A percentile compares a stretch with the other conserved stretches of the same genome.
These are phyloP conservation scores for Blastobotrys chiropterorum DNA, from an alignment of 805 yeast species.

Conservation along the genomic window DNA sequence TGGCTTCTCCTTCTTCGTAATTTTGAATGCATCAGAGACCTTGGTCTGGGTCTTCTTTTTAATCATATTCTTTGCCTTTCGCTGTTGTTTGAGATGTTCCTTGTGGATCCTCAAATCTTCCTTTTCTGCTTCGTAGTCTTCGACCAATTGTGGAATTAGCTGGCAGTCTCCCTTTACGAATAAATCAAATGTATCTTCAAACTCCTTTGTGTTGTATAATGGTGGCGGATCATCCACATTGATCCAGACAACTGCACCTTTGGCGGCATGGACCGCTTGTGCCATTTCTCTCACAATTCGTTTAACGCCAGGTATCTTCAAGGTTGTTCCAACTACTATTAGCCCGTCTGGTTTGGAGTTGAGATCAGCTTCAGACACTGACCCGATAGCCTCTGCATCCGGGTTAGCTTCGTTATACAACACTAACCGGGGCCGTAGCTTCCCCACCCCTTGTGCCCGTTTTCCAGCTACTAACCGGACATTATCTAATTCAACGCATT, in stretches of 20 bases:
- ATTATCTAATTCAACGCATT: slow-evolving; percentile 53
- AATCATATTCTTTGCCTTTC: slow-evolving; percentile 5
- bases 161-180: slow-evolving; percentile 65
- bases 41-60: background rate
- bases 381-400: slow-evolving; percentile 82
- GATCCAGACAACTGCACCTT: slow-evolving; percentile 58
- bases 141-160: slow-evolving; percentile 36
- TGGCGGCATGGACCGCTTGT: slow-evolving; percentile 47
- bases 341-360: slow-evolving; percentile 56
- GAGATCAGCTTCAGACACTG: slow-evolving; percentile 61
- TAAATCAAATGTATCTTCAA: slow-evolving; percentile 51
- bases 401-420: slow-evolving; percentile 75
- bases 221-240: slow-evolving; percentile 48
- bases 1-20: slow-evolving; percentile 2
- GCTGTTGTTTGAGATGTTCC: slow-evolving; percentile 19
- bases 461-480: slow-evolving; percentile 57
- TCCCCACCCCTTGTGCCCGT: slow-evolving; percentile 57
- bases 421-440: slow-evolving; percentile 59
- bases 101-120: slow-evolving; percentile 21
- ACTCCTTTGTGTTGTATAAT: slow-evolving; percentile 34
- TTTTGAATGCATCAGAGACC: slow-evolving; percentile 9
- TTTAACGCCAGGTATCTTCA: slow-evolving; percentile 71
- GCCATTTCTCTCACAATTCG: slow-evolving; percentile 56
- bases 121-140: slow-evolving; percentile 23
- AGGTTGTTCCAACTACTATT: slow-evolving; percentile 76